A percentile compares a stretch with the other conserved stretches of the same genome.
Conservation (phyloP, 1,139 yeast genomes). For the Protomyces lactucae-debilis region DNA sequence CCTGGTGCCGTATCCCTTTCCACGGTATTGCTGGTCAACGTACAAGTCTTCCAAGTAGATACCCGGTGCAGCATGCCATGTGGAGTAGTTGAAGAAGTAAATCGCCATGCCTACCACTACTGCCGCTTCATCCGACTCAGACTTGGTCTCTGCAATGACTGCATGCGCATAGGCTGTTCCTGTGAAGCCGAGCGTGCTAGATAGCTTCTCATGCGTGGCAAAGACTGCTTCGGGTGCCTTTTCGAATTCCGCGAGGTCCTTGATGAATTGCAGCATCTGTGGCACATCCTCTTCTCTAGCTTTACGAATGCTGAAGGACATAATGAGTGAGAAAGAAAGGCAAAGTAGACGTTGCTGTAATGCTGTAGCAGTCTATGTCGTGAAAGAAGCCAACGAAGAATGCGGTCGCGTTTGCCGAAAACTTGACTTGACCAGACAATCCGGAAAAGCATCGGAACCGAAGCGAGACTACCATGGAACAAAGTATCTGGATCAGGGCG, state of each 20-base stretch:
- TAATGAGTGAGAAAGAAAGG: neutral
- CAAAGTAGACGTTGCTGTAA: too few species aligned
- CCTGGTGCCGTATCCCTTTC: conserved; percentile 31
- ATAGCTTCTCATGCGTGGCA: conserved; percentile 31
- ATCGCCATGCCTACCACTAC: conserved; percentile 33
- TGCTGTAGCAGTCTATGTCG: too few species aligned
- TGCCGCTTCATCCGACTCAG: conserved; percentile 5
- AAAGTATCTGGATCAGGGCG: too few species aligned
- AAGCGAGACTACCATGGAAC: too few species aligned
- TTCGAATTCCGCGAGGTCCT: conserved; percentile 32
- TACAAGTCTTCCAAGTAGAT: conserved; percentile 33
- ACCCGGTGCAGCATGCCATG: conserved; percentile 34
- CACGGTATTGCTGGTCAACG: conserved; percentile 31
- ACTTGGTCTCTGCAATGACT: conserved; percentile 28
- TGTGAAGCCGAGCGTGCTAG: conserved; percentile 31
- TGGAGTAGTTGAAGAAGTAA: conserved; percentile 34
- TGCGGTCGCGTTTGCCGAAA: too few species aligned
- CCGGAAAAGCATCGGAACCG: too few species aligned
- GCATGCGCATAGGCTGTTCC: conserved; percentile 30
- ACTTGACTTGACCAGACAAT: too few species aligned
- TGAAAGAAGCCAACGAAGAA: too few species aligned
- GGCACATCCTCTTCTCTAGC: conserved; percentile 31
- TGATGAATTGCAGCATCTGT: conserved; percentile 30
- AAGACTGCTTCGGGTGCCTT: conserved; percentile 32
- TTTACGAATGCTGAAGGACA: conserved; percentile 10